Evolutionary conservation across 2,329 filamentous ascomycete species (phyloP), one percentile per base, ranked within the genome.

Genomic region (Fusarium siculi): DNA sequence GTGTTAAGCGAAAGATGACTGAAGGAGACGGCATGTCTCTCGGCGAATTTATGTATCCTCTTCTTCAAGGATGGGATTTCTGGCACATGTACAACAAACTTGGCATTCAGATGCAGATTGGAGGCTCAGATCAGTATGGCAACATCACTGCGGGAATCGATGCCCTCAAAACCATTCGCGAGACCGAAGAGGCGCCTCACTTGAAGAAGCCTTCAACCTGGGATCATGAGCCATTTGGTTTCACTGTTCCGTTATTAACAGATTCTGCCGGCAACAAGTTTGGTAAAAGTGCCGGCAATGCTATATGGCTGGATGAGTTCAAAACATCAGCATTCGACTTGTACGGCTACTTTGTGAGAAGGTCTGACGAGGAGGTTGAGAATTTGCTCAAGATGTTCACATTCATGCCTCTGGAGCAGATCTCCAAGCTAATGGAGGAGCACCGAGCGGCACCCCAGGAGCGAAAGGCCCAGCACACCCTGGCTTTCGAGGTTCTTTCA

Each of bases 31-130:
- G 96, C 76, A 96, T 99, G 92, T 97, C 95, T 1, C 93, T 97
- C 77, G 92, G 94, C 40, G 96, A 99, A 80, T 97, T 99, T 81
- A 89, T 91, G 46, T 99, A 99, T 79, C 96, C 97, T 2, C 84
- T 99, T 21, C 90, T 98, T 77, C 96, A 99, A 81, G 95, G 93
- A 28, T 98, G 95, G 93, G 96, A 99, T 81, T 99, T 95, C 90
- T 98, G 94, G 93, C 88, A 93, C 75, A 88, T 98, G 84, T 97
- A 93, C 82, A 81, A 77, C 69, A 87, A 89, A 52, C 86, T 87
- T 30, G 88, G 88, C 53, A 87, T 95, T 15, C 92, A 95, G 79
- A 89, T 98, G 80, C 95, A 99, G 83, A 93, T 99, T 58, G 96
- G 96, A 65, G 96, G 96, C 43, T 95, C 95, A 11, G 96, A 99